Base-by-base conservation (phyloP, 805 yeast genomes). In the Saturnispora silvae region DNA sequence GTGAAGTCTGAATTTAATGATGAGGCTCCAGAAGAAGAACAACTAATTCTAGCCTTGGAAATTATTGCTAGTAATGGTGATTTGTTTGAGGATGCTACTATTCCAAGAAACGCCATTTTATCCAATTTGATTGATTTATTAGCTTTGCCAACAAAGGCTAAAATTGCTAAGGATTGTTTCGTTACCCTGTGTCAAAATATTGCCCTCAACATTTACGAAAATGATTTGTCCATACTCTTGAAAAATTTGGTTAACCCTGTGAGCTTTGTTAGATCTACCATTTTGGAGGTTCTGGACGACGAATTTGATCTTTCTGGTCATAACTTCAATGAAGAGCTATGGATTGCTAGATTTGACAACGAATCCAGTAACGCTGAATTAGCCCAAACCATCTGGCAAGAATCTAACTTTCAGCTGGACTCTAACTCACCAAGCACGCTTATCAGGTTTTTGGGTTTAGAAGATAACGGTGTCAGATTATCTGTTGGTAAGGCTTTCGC, bases 21-120 rank as follows among this genome's bases (percentile, higher is more conserved):
- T 38, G 95, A 83, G 54, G 84, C 77, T 47, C 77, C 77, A n/a
- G 86, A 81, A 52, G 96, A 87, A 56, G 96, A 86, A 53, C 89
- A 83, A 48, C 62, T 86, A 34, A 57, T 81, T 34, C 61, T 89
- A 40, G 81, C 89, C 0, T 57, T 87, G 48, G 94, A 83, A 50
- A 75, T 86, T 28, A 64, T 89, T 38, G 65, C 76, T 28, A 68
- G 70, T 2, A 87, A 81, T 49, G 69, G 78, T 17, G 86, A 76
- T 45, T 68, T 66, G 11, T 80, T 92, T 52, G 75, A 70, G 45
- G 77, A 79, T 50, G 65, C 67, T 0, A 56, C 72, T 1, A 74
- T 83, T 40, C 94, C 95, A 15, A 72, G 96, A 52, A 60, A 65
- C 4, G 68, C 72, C 4, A 71, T 85, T 26, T 59, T 89, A 40